Conservation (phyloP, 2,329 filamentous ascomycete species). For the Daldinia sp. region DNA sequence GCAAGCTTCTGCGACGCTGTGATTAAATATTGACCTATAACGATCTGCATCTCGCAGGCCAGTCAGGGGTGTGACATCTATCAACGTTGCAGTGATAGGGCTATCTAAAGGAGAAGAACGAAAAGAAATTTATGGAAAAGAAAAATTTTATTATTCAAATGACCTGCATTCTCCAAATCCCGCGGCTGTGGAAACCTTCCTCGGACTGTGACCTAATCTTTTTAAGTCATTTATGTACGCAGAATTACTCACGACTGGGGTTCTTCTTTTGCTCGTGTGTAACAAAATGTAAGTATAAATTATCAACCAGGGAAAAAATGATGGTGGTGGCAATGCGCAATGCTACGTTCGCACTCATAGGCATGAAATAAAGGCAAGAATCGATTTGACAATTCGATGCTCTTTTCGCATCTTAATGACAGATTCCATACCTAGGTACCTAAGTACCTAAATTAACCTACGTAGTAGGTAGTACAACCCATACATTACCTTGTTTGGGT, state of each 20-base stretch:
- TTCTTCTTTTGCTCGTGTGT: slow-evolving; percentile 1
- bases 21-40: slow-evolving; percentile 25
- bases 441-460: too few species aligned
- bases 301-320: not conserved
- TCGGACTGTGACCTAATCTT: slow-evolving; percentile 4
- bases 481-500: not conserved
- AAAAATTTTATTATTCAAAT: not conserved
- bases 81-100: slow-evolving; percentile 24
- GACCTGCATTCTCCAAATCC: slow-evolving; percentile 33
- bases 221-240: slow-evolving; percentile 7
- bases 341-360: slow-evolving; percentile 7
- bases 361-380: slow-evolving; percentile 4
- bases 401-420: slow-evolving; percentile 3
- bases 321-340: slow-evolving; percentile 11
- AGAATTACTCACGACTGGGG: not conserved
- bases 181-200: slow-evolving; percentile 27
- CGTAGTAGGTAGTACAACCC: slow-evolving; percentile 13
- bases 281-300: not conserved
- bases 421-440: too few species aligned
- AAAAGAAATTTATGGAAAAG: too few species aligned
- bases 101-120: slow-evolving; percentile 11
- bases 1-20: slow-evolving; percentile 26
- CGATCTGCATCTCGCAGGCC: slow-evolving; percentile 19
- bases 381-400: slow-evolving; percentile 15
- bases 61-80: slow-evolving; percentile 24